Evolutionary conservation across 495 filamentous ascomycete genomes (phyloP), one percentile per base, ranked within the genome.

Genomic region (Lentithecium fluviatile): DNA sequence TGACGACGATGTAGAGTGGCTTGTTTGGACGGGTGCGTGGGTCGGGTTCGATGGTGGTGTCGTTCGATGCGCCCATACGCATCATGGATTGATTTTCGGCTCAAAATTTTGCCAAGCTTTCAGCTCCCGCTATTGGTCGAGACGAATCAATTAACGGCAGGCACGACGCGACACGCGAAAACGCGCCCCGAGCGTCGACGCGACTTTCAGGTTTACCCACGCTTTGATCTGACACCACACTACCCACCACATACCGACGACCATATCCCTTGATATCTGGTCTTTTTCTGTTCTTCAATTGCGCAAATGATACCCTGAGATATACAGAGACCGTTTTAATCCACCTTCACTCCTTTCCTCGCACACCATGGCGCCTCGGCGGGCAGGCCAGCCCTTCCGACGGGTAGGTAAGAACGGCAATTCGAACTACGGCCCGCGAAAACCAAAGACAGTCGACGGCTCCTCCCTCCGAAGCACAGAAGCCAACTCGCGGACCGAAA

Each of bases 401-500:
- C 72, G 70, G 20, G 69, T 71, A 40, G 69, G 66, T 56, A 71
- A 71, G 43, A 21, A 60, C 11, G 72, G 72, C 52, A 62, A 67
- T 57, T 54, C 70, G 8, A 80, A 79, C 7, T 81, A 80, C 57
- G 78, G 79, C 29, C 75, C 79, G 19, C 80, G 77, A 56, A 80
- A 80, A 78, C 73, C 83, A 58, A 89, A 83, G 62, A 95, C 90
- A 2, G 86, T 96, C 65, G 85, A 92, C 42, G 85, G 89, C 37
- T 81, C 83, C 13, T 82, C 88, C 37, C 77, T 91, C 48, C 84
- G 87, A 23, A 82, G 83, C 40, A 85, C 83, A 37, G 95, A 97
- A 79, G 85, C 83, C 24, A 97, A 90, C 5, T 91, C 87, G 5
- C 85, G 88, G 68, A 88, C 93, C 81, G 85, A 88, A 70, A 95